Conservation (phyloP, 78 protist genomes). For the Pigoraptor vietnamica region DNA sequence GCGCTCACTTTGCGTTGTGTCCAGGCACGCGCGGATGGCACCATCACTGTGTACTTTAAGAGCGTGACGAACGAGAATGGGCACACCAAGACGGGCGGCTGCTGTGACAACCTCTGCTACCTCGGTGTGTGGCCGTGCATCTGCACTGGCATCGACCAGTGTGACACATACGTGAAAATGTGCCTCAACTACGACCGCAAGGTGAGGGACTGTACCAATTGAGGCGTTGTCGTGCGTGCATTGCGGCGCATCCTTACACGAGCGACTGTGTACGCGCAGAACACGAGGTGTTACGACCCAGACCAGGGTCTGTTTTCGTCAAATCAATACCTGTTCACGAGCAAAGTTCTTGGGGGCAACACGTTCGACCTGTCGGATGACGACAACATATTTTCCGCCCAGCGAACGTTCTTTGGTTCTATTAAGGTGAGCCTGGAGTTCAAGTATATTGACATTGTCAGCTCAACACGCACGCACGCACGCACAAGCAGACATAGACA, state of each 20-base stretch:
- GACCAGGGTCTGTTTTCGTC: background rate
- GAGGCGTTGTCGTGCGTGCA: background rate
- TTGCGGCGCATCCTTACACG: background rate
- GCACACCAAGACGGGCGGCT: background rate
- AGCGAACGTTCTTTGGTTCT: background rate
- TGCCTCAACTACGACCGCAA: background rate
- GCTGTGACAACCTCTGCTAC: background rate
- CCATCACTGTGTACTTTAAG: background rate
- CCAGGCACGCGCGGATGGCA: background rate
- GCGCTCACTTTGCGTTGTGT: no score
- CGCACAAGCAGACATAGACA: background rate
- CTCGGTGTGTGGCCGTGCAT: background rate
- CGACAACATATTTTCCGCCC: background rate
- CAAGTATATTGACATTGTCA: background rate
- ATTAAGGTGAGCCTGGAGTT: background rate
- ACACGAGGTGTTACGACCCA: background rate
- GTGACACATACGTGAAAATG: background rate
- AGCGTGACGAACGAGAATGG: background rate
- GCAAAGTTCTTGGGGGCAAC: background rate
- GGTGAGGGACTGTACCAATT: background rate
- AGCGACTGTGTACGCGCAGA: background rate
- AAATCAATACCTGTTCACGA: background rate
- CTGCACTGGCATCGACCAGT: background rate
- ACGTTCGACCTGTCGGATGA: background rate
- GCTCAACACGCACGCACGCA: background rate